Evolutionary conservation across 2,329 filamentous ascomycete genomes (phyloP).

Genomic region (Emmonsiellopsis sp.): DNA sequence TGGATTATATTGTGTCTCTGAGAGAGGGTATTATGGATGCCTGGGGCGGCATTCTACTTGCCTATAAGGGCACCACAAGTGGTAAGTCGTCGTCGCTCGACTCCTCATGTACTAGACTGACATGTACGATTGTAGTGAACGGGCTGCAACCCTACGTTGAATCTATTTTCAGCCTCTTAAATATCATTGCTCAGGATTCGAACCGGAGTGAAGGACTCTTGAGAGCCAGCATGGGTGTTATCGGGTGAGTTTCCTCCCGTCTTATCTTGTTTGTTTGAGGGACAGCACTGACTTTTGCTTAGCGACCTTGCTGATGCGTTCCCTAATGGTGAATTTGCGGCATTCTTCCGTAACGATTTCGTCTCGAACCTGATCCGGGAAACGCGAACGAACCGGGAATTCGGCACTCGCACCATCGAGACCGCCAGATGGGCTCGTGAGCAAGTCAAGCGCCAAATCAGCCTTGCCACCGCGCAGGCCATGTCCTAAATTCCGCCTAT

Average conservation of each 20-base stretch:
- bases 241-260: constrained; percentile 58
- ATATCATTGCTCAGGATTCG: constrained; percentile 66
- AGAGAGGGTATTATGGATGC: constrained; percentile 98
- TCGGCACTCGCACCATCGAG: constrained; percentile 72
- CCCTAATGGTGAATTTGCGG: constrained; percentile 75
- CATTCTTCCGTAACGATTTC: constrained; percentile 86
- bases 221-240: constrained; percentile 91
- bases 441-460: constrained; percentile 81
- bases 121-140: constrained; percentile 43
- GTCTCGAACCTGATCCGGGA: constrained; percentile 83
- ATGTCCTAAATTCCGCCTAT: constrained; percentile 26
- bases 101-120: not conserved
- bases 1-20: constrained; percentile 89
- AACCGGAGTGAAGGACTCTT: constrained; percentile 89
- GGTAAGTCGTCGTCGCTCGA: constrained; percentile 18
- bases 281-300: constrained; percentile 26
- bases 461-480: constrained; percentile 26
- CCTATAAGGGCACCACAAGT: constrained; percentile 63
- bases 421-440: constrained; percentile 96
- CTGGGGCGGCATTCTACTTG: constrained; percentile 92
- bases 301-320: constrained; percentile 93
- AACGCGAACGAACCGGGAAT: constrained; percentile 81
- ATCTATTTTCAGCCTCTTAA: constrained; percentile 78
- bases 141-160: constrained; percentile 68
- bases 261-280: not conserved